These are phyloP conservation scores for Candida taoyuanica DNA, from an alignment of 805 yeast species.

Conservation along the genomic window DNA sequence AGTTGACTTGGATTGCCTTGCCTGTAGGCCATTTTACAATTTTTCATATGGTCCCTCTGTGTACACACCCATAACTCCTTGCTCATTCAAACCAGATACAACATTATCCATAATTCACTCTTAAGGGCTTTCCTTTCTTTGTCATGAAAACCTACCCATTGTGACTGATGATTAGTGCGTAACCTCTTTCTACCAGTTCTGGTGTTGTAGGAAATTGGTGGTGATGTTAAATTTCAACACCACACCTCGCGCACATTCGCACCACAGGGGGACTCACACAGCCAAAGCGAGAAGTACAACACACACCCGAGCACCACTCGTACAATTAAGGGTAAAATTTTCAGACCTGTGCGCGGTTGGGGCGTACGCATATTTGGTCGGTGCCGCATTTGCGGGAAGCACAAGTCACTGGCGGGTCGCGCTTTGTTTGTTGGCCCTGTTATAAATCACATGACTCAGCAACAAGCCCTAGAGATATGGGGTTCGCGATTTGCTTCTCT, in stretches of 20 bases:
- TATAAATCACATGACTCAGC: background rate
- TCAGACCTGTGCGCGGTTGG: background rate
- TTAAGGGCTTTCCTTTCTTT: background rate
- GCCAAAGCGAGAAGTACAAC: too few species aligned
- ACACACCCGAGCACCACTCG: conserved; percentile 6
- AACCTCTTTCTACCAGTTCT: background rate
- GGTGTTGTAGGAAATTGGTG: conserved; percentile 3
- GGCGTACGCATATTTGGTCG: background rate
- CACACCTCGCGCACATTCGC: conserved; percentile 13
- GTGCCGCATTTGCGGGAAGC: too few species aligned
- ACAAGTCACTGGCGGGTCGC: too few species aligned
- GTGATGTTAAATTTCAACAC: conserved; percentile 21
- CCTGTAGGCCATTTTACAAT: too few species aligned
- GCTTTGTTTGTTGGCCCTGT: too few species aligned
- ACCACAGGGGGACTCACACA: conserved; percentile 3
- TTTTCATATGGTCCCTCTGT: too few species aligned
- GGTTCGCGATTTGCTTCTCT: conserved; percentile 10
- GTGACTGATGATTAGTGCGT: conserved; percentile 27
- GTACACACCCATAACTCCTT: too few species aligned
- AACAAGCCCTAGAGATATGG: background rate
- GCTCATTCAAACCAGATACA: too few species aligned
- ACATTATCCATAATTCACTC: background rate
- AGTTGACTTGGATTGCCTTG: too few species aligned
- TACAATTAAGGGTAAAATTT: background rate
- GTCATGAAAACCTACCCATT: conserved; percentile 26